Percentiles rank a stretch among this genome's conserved stretches.
These are phyloP conservation scores for Trichosporon asahii DNA, from an alignment of 1,284 basidiomycete species.

Conservation along the genomic window DNA sequence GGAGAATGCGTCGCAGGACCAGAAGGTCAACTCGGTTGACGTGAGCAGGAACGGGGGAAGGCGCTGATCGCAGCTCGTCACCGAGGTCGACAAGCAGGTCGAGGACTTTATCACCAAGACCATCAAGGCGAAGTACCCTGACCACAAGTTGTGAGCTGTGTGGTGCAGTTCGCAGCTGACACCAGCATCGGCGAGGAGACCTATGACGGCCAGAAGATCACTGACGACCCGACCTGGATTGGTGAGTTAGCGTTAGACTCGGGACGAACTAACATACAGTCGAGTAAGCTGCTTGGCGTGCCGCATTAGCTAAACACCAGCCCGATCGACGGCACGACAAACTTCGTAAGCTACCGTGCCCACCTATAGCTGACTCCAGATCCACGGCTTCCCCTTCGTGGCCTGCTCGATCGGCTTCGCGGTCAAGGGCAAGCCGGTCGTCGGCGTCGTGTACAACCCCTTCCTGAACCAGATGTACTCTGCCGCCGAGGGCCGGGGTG, in stretches of 20 bases:
- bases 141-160: slow-evolving; percentile 71
- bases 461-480: slow-evolving; percentile 84
- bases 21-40: slow-evolving; percentile 89
- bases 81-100: slow-evolving; percentile 89
- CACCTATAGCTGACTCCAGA: slow-evolving; percentile 22
- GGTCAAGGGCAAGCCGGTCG: slow-evolving; percentile 69
- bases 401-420: slow-evolving; percentile 90
- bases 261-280: slow-evolving; percentile 29
- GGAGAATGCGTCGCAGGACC: slow-evolving; percentile 60
- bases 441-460: slow-evolving; percentile 91
- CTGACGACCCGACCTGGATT: slow-evolving; percentile 86
- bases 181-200: slow-evolving; percentile 84
- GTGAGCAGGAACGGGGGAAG: slow-evolving; percentile 27
- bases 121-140: slow-evolving; percentile 67
- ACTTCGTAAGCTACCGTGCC: slow-evolving; percentile 67
- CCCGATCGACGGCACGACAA: slow-evolving; percentile 65
- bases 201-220: slow-evolving; percentile 70
- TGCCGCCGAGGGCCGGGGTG: slow-evolving; percentile 72
- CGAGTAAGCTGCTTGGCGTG: slow-evolving; percentile 28
- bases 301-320: slow-evolving; percentile 26
- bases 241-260: slow-evolving; percentile 54
- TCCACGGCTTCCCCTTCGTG: slow-evolving; percentile 69
- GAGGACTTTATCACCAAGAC: slow-evolving; percentile 77
- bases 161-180: slow-evolving; percentile 12
- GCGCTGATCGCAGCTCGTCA: slow-evolving; percentile 62